A percentile compares a stretch with the other conserved stretches of the same genome.
Conservation (phyloP, 768 basidiomycete genomes). For the Obba rivulosa region DNA sequence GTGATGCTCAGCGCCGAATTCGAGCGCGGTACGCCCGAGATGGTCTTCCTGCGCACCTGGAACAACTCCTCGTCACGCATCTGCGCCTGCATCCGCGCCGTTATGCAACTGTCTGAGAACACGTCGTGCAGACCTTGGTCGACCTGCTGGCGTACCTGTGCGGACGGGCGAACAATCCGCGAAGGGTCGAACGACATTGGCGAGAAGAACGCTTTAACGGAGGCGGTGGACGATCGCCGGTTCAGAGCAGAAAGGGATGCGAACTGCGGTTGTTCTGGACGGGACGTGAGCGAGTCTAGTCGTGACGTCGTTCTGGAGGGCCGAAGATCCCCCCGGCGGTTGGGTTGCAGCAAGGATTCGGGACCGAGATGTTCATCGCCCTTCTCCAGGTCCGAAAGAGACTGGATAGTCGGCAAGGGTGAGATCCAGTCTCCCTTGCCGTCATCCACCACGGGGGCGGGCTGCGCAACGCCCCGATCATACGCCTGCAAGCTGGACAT, state of each 20-base stretch:
- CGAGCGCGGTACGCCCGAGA: conserved; percentile 43
- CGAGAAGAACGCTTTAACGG: conserved; percentile 56
- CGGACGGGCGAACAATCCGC: conserved; percentile 63
- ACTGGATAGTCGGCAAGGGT: conserved; percentile 27
- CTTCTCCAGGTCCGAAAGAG: conserved; percentile 23
- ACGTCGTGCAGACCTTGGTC: conserved; percentile 80
- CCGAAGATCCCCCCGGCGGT: neutral
- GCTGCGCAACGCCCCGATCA: conserved; percentile 25
- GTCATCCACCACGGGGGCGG: conserved; percentile 23
- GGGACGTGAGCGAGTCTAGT: conserved; percentile 14
- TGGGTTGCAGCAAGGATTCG: neutral
- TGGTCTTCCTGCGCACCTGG: conserved; percentile 41
- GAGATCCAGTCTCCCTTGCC: conserved; percentile 6
- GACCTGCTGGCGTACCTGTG: conserved; percentile 59
- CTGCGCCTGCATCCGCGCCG: conserved; percentile 61
- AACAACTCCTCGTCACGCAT: conserved; percentile 62
- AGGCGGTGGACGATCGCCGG: conserved; percentile 59
- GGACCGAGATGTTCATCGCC: conserved; percentile 2
- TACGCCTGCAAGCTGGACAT: conserved; percentile 55
- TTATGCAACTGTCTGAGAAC: conserved; percentile 66
- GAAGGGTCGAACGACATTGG: conserved; percentile 47
- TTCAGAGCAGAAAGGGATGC: conserved; percentile 29
- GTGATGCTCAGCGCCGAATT: conserved; percentile 57
- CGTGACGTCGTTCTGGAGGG: conserved; percentile 5
- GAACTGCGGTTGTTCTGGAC: conserved; percentile 12